These are phyloP conservation scores for Plasmodium relictum DNA, from an alignment of 169 alveolate species.

Conservation along the genomic window DNA sequence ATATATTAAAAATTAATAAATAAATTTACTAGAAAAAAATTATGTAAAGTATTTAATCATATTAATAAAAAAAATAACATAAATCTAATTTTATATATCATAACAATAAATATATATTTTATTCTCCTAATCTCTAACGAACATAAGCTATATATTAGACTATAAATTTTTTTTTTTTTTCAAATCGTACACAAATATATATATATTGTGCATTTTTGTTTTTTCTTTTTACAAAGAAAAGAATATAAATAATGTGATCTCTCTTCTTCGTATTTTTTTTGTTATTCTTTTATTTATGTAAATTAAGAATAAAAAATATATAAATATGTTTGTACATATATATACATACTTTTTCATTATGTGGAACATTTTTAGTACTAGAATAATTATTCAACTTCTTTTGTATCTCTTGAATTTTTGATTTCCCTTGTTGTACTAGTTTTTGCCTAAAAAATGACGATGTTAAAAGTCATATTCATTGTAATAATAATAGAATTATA, in stretches of 20 bases:
- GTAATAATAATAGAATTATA: neutral
- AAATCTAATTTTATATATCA: no score
- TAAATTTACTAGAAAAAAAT: neutral
- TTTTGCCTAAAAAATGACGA: conserved; percentile 36
- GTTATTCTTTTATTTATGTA: neutral
- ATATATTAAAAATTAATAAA: conserved; percentile 7
- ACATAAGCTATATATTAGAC: neutral
- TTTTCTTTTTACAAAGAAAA: no score
- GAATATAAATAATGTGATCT: no score
- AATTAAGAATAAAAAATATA: neutral
- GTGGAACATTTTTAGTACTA: conserved; percentile 27
- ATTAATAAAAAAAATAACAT: neutral
- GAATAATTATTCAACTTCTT: conserved; percentile 42
- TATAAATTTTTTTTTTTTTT: neutral
- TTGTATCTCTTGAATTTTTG: conserved; percentile 68
- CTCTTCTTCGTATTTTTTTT: no score
- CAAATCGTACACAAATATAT: neutral
- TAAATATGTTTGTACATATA: neutral
- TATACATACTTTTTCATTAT: conserved; percentile 43
- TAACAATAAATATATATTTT: neutral
- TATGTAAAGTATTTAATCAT: neutral
- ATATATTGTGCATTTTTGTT: neutral
- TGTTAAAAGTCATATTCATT: neutral
- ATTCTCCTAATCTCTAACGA: neutral
- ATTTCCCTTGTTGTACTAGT: conserved; percentile 64